A percentile compares a stretch with the other conserved stretches of the same genome.
Conservation (phyloP, 2,329 filamentous ascomycete species). For the Penicillium oxalicum region DNA sequence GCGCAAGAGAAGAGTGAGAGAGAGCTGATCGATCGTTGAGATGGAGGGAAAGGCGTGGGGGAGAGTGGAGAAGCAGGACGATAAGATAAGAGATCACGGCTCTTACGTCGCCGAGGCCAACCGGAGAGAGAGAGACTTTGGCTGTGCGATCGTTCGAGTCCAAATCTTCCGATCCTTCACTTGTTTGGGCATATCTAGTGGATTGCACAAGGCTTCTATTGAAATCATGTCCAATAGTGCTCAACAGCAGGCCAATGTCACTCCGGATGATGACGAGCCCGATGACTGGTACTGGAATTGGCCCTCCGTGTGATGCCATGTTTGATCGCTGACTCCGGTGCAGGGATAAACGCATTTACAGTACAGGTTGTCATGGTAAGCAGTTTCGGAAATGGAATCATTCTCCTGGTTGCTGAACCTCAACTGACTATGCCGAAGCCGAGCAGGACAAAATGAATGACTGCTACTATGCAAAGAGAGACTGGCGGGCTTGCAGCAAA, state of each 20-base stretch:
- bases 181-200: too few relatives aligned
- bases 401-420: slow-evolving; percentile 7
- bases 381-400: background rate
- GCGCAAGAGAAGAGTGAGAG: too few relatives aligned
- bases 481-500: slow-evolving; percentile 82
- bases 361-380: slow-evolving; percentile 84
- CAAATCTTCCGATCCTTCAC: too few relatives aligned
- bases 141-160: too few relatives aligned
- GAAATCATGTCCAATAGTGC: slow-evolving; percentile 55
- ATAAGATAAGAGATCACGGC: slow-evolving; percentile 15
- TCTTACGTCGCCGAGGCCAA: slow-evolving; percentile 14
- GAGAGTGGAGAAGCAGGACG: slow-evolving; percentile 7
- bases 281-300: slow-evolving; percentile 74
- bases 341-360: slow-evolving; percentile 97
- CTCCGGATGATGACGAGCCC: slow-evolving; percentile 69
- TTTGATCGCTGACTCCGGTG: slow-evolving; percentile 19
- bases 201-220: slow-evolving; percentile 2
- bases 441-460: slow-evolving; percentile 90
- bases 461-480: slow-evolving; percentile 92
- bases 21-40: slow-evolving; percentile 8
- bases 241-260: slow-evolving; percentile 35
- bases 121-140: slow-evolving; percentile 1
- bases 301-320: background rate
- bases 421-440: slow-evolving; percentile 44
- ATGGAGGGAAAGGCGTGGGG: slow-evolving; percentile 4